Evolutionary conservation across 73 alveolate genomes (phyloP).

Genomic region (Symbiodinium pilosum): DNA sequence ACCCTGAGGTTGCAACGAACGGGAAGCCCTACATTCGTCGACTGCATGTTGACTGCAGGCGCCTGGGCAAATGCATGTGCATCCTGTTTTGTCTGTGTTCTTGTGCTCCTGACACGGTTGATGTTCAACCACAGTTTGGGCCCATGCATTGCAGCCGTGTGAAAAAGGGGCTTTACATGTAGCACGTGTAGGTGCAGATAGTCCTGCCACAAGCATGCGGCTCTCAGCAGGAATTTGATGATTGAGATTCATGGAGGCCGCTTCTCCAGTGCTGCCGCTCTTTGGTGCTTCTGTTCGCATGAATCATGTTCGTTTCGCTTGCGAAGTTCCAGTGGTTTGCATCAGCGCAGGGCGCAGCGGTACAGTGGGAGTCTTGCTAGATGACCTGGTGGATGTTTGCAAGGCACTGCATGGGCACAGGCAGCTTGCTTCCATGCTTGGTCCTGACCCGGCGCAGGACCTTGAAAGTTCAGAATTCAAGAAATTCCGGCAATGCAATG

Average conservation of each 20-base stretch:
- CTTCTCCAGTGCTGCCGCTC: background rate
- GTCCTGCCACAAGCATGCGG: background rate
- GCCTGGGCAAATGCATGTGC: too few relatives aligned
- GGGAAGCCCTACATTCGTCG: slow-evolving; percentile 93
- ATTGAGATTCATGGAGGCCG: slow-evolving; percentile 74
- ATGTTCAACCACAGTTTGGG: too few relatives aligned
- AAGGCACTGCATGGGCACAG: slow-evolving; percentile 5
- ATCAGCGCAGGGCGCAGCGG: slow-evolving; percentile 59
- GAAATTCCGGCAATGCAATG: slow-evolving; percentile 1
- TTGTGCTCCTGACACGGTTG: too few relatives aligned
- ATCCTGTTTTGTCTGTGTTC: too few relatives aligned
- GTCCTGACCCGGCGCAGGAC: slow-evolving; percentile 12
- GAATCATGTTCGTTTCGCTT: too few relatives aligned
- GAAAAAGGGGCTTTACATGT: too few relatives aligned
- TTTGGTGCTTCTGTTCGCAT: too few relatives aligned
- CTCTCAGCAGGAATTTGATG: slow-evolving; percentile 54
- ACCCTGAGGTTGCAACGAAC: slow-evolving; percentile 64
- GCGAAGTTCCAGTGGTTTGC: too few relatives aligned
- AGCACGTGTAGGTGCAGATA: background rate
- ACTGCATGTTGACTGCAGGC: slow-evolving; percentile 62
- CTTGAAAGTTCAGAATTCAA: slow-evolving; percentile 40
- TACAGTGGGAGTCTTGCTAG: slow-evolving; percentile 58
- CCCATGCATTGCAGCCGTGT: too few relatives aligned
- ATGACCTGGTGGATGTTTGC: slow-evolving; percentile 78
- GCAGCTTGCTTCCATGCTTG: background rate